These are phyloP conservation scores for Pyronema omphalodes DNA, from an alignment of 495 filamentous ascomycete species.

Conservation along the genomic window DNA sequence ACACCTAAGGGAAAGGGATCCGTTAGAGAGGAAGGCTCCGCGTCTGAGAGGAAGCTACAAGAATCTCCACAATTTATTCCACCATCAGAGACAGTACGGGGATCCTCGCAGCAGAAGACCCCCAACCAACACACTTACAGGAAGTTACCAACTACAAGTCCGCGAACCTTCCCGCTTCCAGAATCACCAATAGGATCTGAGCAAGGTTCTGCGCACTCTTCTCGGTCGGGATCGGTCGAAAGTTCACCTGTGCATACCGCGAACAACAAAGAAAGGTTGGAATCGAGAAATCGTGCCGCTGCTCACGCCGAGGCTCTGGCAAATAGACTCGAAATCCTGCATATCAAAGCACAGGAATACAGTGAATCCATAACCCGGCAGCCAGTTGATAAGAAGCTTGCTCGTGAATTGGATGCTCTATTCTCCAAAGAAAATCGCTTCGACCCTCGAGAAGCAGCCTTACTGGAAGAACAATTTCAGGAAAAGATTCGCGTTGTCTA, in stretches of 20 bases:
- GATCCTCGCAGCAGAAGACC: background rate
- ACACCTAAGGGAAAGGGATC: background rate
- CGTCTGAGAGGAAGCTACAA: background rate
- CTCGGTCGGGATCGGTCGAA: background rate
- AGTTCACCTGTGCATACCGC: background rate
- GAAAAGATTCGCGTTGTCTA: constrained; percentile 16
- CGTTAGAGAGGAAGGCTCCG: background rate
- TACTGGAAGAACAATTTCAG: constrained; percentile 17
- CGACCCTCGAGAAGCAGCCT: constrained; percentile 16
- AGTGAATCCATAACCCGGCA: constrained; percentile 17
- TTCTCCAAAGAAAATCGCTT: constrained; percentile 21
- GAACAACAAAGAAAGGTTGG: background rate
- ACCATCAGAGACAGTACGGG: background rate
- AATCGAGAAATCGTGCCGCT: background rate
- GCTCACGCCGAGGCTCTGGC: background rate
- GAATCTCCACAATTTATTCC: background rate
- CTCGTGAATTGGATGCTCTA: constrained; percentile 15
- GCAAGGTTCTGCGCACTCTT: background rate
- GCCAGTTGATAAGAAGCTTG: constrained; percentile 7
- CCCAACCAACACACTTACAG: background rate
- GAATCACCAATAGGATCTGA: background rate
- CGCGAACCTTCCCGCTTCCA: background rate
- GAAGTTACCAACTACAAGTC: background rate
- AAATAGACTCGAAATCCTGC: background rate
- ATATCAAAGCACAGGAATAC: constrained; percentile 20